A percentile compares a stretch with the other conserved stretches of the same genome.
Evolutionary conservation across 2,329 filamentous ascomycete species (phyloP).

Genomic region (Paracamarosporium sp.): DNA sequence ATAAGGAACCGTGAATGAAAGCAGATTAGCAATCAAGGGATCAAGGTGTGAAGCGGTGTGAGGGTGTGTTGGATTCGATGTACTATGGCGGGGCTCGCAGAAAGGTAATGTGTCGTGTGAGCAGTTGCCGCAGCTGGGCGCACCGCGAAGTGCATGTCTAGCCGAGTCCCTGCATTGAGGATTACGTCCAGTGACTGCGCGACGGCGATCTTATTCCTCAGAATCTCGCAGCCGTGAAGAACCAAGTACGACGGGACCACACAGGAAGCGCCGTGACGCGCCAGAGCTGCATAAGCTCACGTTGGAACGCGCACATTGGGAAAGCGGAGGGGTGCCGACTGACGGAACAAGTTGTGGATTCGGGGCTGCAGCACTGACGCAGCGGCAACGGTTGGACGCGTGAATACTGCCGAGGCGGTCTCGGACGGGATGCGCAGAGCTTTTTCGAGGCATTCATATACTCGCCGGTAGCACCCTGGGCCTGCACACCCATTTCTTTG

Average conservation of each 20-base stretch:
- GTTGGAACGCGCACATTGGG: neutral
- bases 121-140: constrained; percentile 19
- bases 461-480: neutral
- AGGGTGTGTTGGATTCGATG: constrained; percentile 7
- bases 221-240: neutral
- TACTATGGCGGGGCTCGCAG: constrained; percentile 3
- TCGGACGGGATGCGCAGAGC: neutral
- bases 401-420: neutral
- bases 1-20: neutral
- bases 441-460: constrained; percentile 2
- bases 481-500: neutral
- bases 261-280: neutral
- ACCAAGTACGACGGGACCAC: neutral
- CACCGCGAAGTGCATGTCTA: constrained; percentile 2
- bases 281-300: neutral
- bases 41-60: constrained; percentile 34
- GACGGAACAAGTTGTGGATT: neutral
- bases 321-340: neutral
- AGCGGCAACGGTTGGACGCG: neutral
- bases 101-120: constrained; percentile 31
- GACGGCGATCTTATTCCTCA: neutral
- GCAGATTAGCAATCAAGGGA: neutral
- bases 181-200: constrained; percentile 10
- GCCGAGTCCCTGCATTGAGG: constrained; percentile 1
- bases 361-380: constrained; percentile 2